Percentiles rank a stretch among this genome's conserved stretches.
phyloP scores from a whole-genome alignment of 345 rosid species.

The Eucalyptus erythrocorys region DNA sequence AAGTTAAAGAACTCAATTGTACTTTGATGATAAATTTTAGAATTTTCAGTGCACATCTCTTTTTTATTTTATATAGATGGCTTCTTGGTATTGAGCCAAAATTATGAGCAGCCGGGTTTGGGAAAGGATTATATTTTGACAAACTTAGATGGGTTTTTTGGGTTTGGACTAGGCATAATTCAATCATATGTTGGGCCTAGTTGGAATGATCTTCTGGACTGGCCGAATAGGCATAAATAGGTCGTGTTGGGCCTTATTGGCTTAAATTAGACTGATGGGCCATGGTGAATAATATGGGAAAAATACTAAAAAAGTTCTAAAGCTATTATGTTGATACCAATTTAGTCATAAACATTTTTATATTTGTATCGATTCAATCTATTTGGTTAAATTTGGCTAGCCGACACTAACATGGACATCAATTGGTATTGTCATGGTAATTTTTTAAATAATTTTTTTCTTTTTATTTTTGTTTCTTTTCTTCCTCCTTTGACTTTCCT shows the following conservation, averaged over 20 bases:
- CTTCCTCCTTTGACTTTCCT: no score
- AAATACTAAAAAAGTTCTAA: no score
- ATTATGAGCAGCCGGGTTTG: neutral
- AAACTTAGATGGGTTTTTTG: neutral
- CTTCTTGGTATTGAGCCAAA: neutral
- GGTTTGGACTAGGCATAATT: neutral
- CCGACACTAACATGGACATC: no score
- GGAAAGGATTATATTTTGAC: neutral
- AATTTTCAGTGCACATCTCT: no score
- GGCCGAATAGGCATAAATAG: neutral
- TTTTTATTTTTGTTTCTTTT: no score
- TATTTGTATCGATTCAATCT: no score
- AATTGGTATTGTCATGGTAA: no score
- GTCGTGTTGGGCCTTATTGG: neutral
- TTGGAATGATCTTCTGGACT: neutral
- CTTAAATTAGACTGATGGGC: neutral
- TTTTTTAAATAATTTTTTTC: no score
- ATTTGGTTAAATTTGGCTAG: accelerated
- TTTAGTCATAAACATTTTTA: accelerated
- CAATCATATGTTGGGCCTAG: neutral
- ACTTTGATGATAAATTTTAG: no score
- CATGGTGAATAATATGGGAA: neutral
- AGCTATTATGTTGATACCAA: accelerated
- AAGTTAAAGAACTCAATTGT: no score
- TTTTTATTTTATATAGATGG: neutral